These are phyloP conservation scores for Beta macrorhiza DNA, from an alignment of 179 eudicot genomes.

Conservation along the genomic window DNA sequence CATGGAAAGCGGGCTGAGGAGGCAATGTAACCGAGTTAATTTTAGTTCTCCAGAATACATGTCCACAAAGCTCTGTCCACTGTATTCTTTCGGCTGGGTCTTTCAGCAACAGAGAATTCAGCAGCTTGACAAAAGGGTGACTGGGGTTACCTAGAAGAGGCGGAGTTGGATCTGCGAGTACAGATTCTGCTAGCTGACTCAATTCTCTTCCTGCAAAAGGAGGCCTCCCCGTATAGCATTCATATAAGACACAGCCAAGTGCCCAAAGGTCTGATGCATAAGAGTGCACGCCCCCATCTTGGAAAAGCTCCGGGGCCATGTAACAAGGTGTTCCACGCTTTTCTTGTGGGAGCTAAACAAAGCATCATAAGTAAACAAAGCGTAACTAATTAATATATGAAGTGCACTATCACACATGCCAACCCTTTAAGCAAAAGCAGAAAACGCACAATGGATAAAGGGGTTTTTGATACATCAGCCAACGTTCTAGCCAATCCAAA, in stretches of 20 bases:
- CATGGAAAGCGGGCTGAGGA: conserved; percentile 78
- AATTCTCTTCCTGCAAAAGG: conserved; percentile 84
- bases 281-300: conserved; percentile 97
- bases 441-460: conserved; percentile 60
- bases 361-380: conserved; percentile 7
- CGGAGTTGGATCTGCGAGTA: conserved; percentile 85
- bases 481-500: conserved; percentile 89
- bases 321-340: conserved; percentile 95
- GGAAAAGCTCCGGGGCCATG: conserved; percentile 99
- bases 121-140: conserved; percentile 70
- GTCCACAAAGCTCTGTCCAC: conserved; percentile 83
- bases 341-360: conserved; percentile 75
- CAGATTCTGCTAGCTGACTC: conserved; percentile 75
- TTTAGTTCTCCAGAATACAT: conserved; percentile 76
- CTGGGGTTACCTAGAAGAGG: conserved; percentile 80
- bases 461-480: conserved; percentile 64
- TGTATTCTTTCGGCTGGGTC: conserved; percentile 94
- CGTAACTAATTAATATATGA: not conserved
- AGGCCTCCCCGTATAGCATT: conserved; percentile 85
- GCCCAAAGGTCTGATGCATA: conserved; percentile 99
- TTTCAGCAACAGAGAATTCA: conserved; percentile 81
- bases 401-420: conserved; percentile 10
- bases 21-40: conserved; percentile 49
- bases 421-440: conserved; percentile 4
- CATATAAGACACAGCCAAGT: conserved; percentile 95